Evolutionary conservation across 1,284 basidiomycete species (phyloP).

Genomic region (Tilletia horrida): DNA sequence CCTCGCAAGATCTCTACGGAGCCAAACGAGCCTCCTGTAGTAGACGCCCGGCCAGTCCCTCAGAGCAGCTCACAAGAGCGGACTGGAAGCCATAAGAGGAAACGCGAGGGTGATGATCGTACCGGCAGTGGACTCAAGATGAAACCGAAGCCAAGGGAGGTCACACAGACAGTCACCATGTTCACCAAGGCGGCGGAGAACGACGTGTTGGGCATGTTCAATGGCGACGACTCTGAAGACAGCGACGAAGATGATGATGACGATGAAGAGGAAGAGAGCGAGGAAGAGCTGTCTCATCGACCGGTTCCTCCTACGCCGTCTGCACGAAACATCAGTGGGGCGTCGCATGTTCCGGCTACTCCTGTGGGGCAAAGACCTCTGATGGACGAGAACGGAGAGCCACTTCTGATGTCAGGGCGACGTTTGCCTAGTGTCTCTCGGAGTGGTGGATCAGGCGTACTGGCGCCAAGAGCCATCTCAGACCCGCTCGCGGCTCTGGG

Average conservation of each 20-base stretch:
- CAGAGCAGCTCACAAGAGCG: slow-evolving; percentile 2
- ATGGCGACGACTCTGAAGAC: slow-evolving; percentile 36
- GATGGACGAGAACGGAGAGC: slow-evolving; percentile 8
- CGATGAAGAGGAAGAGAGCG: slow-evolving; percentile 29
- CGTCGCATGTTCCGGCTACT: not conserved
- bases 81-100: slow-evolving; percentile 1
- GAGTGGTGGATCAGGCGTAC: slow-evolving; percentile 2
- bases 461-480: not conserved
- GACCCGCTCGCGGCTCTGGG: slow-evolving; percentile 9
- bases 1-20: not conserved
- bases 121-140: not conserved
- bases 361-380: not conserved
- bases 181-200: slow-evolving; percentile 46
- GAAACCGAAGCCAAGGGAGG: slow-evolving; percentile 2
- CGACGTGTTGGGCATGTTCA: slow-evolving; percentile 52
- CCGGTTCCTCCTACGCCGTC: slow-evolving; percentile 6
- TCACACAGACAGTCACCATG: slow-evolving; percentile 37
- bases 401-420: not conserved
- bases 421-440: slow-evolving; percentile 1
- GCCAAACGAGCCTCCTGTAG: not conserved
- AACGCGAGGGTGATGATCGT: slow-evolving; percentile 7
- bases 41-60: not conserved
- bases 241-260: slow-evolving; percentile 26
- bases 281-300: slow-evolving; percentile 25
- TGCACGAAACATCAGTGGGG: not conserved